Percentiles rank a stretch among this genome's conserved stretches.
phyloP scores from a whole-genome alignment of 495 filamentous ascomycete species.

The Copromyces sp. region DNA sequence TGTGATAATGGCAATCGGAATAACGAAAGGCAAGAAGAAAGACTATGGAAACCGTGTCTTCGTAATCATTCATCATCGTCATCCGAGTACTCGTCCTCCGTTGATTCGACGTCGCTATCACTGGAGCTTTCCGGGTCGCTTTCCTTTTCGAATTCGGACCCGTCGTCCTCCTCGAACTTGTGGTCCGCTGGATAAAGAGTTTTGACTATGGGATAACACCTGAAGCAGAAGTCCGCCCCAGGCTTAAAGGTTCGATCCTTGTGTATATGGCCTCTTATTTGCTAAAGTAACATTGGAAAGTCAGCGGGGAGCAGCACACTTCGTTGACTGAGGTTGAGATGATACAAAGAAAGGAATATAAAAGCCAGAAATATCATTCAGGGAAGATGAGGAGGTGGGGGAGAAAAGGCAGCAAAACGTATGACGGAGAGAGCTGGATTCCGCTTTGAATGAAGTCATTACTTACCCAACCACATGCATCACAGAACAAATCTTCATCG shows the following conservation, averaged over 20 bases:
- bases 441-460: neutral
- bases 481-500: neutral
- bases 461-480: neutral
- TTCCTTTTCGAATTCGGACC: neutral
- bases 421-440: neutral
- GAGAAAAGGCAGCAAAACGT: no score
- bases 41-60: neutral
- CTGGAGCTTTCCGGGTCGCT: neutral
- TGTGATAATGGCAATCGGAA: no score
- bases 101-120: neutral
- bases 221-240: no score
- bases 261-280: no score
- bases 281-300: no score
- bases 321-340: no score
- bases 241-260: no score
- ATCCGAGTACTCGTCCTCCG: neutral
- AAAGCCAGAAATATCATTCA: no score
- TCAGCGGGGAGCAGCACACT: no score
- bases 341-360: no score
- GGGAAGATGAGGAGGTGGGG: no score
- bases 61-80: neutral
- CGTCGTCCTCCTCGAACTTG: neutral
- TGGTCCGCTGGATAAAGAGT: neutral
- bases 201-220: no score
- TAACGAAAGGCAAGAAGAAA: neutral